phyloP scores from a whole-genome alignment of 2,329 filamentous ascomycete species.

The Pyrenophora graminea region DNA sequence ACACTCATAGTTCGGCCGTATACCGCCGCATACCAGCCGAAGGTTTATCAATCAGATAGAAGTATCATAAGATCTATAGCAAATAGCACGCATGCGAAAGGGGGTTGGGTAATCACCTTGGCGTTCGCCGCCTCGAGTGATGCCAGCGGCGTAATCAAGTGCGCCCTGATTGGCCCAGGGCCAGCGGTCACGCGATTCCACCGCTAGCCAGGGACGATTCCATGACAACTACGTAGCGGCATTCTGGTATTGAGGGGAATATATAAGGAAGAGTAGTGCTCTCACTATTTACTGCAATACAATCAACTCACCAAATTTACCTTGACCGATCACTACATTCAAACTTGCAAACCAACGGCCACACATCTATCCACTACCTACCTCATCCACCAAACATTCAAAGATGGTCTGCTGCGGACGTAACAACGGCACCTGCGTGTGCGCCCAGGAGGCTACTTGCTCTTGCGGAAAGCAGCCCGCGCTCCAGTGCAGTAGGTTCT shows the following conservation, averaged over 20 bases:
- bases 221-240: constrained; percentile 18
- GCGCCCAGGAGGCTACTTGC: constrained; percentile 67
- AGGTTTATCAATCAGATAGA: constrained; percentile 13
- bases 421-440: constrained; percentile 60
- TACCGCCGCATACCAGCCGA: neutral
- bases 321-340: constrained; percentile 6
- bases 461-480: constrained; percentile 89
- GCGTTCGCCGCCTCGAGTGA: constrained; percentile 21
- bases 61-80: constrained; percentile 13
- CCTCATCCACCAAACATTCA: constrained; percentile 19
- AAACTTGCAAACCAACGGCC: constrained; percentile 8
- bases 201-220: constrained; percentile 19
- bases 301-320: constrained; percentile 4
- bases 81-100: constrained; percentile 26
- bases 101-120: constrained; percentile 29
- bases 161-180: constrained; percentile 33
- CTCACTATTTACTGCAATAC: constrained; percentile 10
- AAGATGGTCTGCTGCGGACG: constrained; percentile 63
- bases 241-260: constrained; percentile 7
- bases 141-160: constrained; percentile 35
- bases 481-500: constrained; percentile 69
- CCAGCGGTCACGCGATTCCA: constrained; percentile 26
- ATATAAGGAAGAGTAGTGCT: constrained; percentile 28
- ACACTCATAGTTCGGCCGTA: neutral
- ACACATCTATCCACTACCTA: constrained; percentile 1